Base-by-base conservation (phyloP, 306 rosid genomes). In the Lablab purpureus region DNA sequence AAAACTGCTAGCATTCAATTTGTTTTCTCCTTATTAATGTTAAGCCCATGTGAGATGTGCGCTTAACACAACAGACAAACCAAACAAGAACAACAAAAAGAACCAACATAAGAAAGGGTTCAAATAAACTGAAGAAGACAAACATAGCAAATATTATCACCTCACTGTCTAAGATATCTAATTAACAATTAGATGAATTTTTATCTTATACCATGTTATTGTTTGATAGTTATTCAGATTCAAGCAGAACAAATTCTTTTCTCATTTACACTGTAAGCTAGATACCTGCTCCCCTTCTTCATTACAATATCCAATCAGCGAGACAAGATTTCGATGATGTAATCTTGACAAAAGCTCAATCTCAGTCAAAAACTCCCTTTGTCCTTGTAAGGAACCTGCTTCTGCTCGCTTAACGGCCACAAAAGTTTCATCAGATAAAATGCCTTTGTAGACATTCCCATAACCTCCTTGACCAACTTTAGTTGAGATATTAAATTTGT, bases 381-480 rank as follows among this genome's bases (percentile, higher is more conserved):
- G 90, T 45, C 99, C 99, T 82, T 96, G 99, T 36, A 96, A 82
- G 64, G 99, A 96, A 82, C 90, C 91, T 87, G 83, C 94, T 78
- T 89, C 94, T 27, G 94, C 99, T 41, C 96, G 87, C 85, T 96
- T 96, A 75, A 96, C 51, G 55, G 99, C 99, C 49, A 93, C 96
- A 41, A 75, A 66, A 41, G 83, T 85, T 41, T 83, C 89, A 85
- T 91, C 86, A 8, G 83, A 82, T 14, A 96, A 77, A 83, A 85
- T 73, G 54, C 99, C 99, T 85, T 68, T 91, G 68, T 96, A 96
- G 80, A 96, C 99, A 84, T 83, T 95, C 66, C 99, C 99, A 75
- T 95, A 95, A 69, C 99, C 99, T 86, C 99, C 99, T 88, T 56
- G 95, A 22, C 99, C 99, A 77, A 92, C 89, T 84, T 85, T 78